phyloP scores from a whole-genome alignment of 2,329 filamentous ascomycete genomes.

The Arthrinium puccinioides region DNA sequence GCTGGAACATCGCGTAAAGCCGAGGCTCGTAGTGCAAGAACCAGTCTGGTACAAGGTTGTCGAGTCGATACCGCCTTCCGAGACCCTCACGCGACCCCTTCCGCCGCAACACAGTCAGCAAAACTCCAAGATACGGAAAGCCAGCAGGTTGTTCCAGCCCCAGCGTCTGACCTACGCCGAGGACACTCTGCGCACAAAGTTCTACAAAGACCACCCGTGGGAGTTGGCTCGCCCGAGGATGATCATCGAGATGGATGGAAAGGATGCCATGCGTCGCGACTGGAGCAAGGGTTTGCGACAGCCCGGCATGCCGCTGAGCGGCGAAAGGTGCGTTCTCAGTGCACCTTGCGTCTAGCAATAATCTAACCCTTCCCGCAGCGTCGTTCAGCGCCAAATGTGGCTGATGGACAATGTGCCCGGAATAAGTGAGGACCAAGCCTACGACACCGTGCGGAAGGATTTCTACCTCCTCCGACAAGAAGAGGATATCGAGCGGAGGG shows the following conservation, averaged over 20 bases:
- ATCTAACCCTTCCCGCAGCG: constrained; percentile 45
- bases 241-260: constrained; percentile 78
- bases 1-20: constrained; percentile 25
- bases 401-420: constrained; percentile 59
- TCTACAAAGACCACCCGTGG: constrained; percentile 95
- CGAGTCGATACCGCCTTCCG: constrained; percentile 47
- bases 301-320: constrained; percentile 67
- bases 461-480: constrained; percentile 81
- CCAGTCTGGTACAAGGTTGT: constrained; percentile 46
- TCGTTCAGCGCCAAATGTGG: constrained; percentile 86
- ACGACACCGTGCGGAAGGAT: constrained; percentile 80
- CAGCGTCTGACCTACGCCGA: constrained; percentile 73
- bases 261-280: constrained; percentile 67
- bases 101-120: constrained; percentile 36
- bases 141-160: constrained; percentile 75
- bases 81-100: constrained; percentile 47
- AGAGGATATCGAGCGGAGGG: constrained; percentile 73
- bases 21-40: constrained; percentile 19
- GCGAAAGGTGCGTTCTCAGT: constrained; percentile 61
- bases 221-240: constrained; percentile 84
- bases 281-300: constrained; percentile 75
- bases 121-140: constrained; percentile 48
- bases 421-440: constrained; percentile 61
- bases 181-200: constrained; percentile 70
- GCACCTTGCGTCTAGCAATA: too few species aligned